A percentile compares a stretch with the other conserved stretches of the same genome.
Conservation (phyloP, 2,329 filamentous ascomycete species). For the Periconia digitata region DNA sequence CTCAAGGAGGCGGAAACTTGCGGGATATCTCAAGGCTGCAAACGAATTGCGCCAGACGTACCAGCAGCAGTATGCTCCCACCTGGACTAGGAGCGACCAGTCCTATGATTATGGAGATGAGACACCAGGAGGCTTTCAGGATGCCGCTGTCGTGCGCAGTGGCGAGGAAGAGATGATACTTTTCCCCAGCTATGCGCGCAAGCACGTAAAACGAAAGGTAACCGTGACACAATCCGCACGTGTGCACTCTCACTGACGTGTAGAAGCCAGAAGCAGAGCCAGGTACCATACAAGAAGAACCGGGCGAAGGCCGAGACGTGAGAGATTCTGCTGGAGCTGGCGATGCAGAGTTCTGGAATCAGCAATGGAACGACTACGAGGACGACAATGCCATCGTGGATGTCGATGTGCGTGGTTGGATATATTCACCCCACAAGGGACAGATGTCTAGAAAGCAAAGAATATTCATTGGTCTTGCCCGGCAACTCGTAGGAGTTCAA, state of each 20-base stretch:
- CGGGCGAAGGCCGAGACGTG: slow-evolving; percentile 45
- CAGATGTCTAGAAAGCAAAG: slow-evolving; percentile 87
- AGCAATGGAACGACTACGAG: slow-evolving; percentile 77
- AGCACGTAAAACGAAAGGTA: slow-evolving; percentile 59
- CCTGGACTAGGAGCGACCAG: slow-evolving; percentile 52
- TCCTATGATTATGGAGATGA: slow-evolving; percentile 46
- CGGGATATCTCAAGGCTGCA: slow-evolving; percentile 69
- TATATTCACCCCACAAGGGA: slow-evolving; percentile 82
- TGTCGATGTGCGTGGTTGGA: slow-evolving; percentile 93
- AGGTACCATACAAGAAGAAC: slow-evolving; percentile 40
- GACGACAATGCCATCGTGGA: slow-evolving; percentile 86
- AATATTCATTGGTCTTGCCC: slow-evolving; percentile 80
- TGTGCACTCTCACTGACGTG: slow-evolving; percentile 7
- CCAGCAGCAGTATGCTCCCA: slow-evolving; percentile 54
- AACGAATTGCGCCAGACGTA: slow-evolving; percentile 72
- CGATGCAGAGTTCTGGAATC: slow-evolving; percentile 73
- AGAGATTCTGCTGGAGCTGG: slow-evolving; percentile 51
- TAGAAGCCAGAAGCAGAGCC: slow-evolving; percentile 36
- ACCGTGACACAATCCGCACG: slow-evolving; percentile 7
- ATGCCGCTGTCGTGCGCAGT: slow-evolving; percentile 76
- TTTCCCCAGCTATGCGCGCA: slow-evolving; percentile 90
- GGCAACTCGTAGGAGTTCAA: slow-evolving; percentile 84
- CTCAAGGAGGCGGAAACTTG: slow-evolving; percentile 75
- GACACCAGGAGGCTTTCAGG: slow-evolving; percentile 78
- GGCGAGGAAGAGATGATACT: slow-evolving; percentile 91